Conservation (phyloP, 768 basidiomycete genomes). For the Tephrocybe sp. region DNA sequence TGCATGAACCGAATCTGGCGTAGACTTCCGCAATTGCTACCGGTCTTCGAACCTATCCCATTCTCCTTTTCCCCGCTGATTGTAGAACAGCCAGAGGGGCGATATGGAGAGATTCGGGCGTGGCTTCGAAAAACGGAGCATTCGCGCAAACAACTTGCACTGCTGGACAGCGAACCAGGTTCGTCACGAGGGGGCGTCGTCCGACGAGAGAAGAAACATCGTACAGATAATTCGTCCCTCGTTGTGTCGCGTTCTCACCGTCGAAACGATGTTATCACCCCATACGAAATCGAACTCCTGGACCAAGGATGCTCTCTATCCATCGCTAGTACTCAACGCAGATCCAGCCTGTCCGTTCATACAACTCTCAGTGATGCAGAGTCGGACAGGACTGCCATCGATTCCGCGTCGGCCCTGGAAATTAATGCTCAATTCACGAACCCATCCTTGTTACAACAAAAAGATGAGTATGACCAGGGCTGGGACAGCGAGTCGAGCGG, state of each 20-base stretch:
- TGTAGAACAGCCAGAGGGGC: not conserved
- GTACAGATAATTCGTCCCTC: not conserved
- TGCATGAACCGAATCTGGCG: conserved; percentile 5
- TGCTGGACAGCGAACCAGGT: not conserved
- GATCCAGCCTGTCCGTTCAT: not conserved
- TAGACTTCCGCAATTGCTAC: conserved; percentile 10
- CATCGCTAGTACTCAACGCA: not conserved
- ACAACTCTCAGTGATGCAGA: conserved; percentile 2
- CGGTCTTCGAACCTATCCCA: conserved; percentile 6
- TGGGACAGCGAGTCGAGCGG: not conserved
- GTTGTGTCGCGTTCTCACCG: not conserved
- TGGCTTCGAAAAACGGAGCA: conserved; percentile 10
- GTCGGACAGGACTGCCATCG: conserved; percentile 3
- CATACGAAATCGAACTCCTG: not conserved
- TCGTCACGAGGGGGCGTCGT: not conserved
- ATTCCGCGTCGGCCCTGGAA: not conserved
- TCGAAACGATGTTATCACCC: not conserved
- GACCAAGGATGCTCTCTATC: not conserved
- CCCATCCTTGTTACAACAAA: not conserved
- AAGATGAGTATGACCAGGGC: not conserved
- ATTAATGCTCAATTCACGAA: not conserved
- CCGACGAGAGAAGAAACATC: not conserved
- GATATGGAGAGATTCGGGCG: conserved; percentile 1
- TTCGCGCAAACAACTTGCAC: not conserved
- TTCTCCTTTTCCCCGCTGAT: not conserved